phyloP scores from a whole-genome alignment of 495 filamentous ascomycete species.

The Podospora conica region DNA sequence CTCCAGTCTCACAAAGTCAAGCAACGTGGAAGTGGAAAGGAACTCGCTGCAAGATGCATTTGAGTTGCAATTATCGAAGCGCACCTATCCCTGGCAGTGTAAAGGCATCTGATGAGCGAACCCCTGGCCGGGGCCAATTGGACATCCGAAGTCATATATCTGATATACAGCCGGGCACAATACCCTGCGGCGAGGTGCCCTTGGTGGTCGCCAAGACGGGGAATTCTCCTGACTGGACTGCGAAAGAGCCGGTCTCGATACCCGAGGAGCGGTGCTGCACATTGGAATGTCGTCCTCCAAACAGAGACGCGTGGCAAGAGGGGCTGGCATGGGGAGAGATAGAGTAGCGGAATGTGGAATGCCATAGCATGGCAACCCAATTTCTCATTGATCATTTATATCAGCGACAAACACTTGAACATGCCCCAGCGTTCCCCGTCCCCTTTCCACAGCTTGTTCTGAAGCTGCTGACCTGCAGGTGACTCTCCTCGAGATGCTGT shows the following conservation, averaged over 20 bases:
- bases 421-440: not conserved
- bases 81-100: not conserved
- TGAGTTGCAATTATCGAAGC: not conserved
- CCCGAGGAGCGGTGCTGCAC: not conserved
- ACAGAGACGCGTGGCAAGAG: not conserved
- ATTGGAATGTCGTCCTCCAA: not conserved
- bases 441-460: not conserved
- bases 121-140: not conserved
- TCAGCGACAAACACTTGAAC: not conserved
- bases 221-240: not conserved
- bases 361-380: too few relatives aligned
- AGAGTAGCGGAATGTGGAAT: not conserved
- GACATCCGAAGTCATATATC: not conserved
- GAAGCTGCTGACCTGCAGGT: too few relatives aligned
- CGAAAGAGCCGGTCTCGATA: not conserved
- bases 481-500: not conserved
- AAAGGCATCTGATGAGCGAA: not conserved
- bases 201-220: too few relatives aligned
- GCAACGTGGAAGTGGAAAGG: too few relatives aligned
- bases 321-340: not conserved
- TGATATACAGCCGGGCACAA: not conserved
- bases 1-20: too few relatives aligned
- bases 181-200: not conserved
- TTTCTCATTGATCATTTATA: too few relatives aligned
- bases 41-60: not conserved